A percentile compares a stretch with the other conserved stretches of the same genome.
Conservation (phyloP, 2,329 filamentous ascomycete species). For the Colletotrichum agaves region DNA sequence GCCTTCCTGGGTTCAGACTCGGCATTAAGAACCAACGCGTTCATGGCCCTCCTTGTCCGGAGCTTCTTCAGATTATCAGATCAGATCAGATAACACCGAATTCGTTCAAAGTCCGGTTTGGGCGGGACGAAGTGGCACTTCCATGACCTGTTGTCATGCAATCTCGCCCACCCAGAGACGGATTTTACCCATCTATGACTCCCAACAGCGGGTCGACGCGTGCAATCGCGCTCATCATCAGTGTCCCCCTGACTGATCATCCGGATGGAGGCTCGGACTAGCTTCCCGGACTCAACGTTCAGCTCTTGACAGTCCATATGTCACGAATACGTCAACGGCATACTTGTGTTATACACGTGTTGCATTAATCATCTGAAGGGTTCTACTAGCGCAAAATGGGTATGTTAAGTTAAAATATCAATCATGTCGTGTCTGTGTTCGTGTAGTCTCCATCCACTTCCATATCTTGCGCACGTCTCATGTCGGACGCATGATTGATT, state of each 20-base stretch:
- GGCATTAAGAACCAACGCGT: constrained; percentile 31
- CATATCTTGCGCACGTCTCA: constrained; percentile 1
- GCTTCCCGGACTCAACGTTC: neutral
- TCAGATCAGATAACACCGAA: constrained; percentile 35
- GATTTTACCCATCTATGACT: neutral
- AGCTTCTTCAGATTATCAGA: constrained; percentile 16
- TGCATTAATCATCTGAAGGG: constrained; percentile 5
- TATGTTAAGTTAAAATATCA: constrained; percentile 11
- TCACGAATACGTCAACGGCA: constrained; percentile 9
- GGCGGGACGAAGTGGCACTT: constrained; percentile 5
- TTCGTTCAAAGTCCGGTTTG: constrained; percentile 9
- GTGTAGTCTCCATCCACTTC: constrained; percentile 3
- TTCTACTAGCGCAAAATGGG: neutral
- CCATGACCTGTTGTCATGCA: constrained; percentile 4
- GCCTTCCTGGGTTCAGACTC: constrained; percentile 9
- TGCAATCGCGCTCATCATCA: constrained; percentile 5
- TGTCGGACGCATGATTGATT: too few relatives aligned
- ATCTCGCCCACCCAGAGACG: constrained; percentile 18
- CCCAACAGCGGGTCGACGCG: constrained; percentile 5
- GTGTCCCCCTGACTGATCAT: neutral
- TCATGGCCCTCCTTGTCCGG: neutral
- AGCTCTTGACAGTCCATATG: neutral
- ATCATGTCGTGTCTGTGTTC: constrained; percentile 12
- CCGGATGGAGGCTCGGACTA: neutral
- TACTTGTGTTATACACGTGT: neutral